Conservation (phyloP, 306 rosid species). For the Dryas octopetala region DNA sequence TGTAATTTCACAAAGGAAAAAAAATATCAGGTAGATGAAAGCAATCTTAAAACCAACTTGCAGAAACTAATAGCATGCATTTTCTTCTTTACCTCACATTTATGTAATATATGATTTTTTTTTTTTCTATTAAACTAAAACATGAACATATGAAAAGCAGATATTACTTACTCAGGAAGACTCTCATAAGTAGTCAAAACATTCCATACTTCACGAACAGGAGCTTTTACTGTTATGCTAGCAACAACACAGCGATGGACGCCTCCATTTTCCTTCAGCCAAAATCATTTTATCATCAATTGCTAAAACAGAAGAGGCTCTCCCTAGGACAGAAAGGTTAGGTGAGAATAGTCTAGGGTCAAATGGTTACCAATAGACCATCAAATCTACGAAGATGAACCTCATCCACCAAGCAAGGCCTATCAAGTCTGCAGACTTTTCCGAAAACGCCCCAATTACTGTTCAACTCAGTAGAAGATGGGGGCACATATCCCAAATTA, state of each 20-base stretch:
- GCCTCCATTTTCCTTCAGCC: conserved; percentile 94
- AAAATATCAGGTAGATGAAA: conserved; percentile 22
- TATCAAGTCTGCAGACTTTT: conserved; percentile 79
- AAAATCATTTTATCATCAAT: conserved; percentile 33
- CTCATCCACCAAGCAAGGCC: conserved; percentile 86
- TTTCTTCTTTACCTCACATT: not conserved
- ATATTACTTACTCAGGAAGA: conserved; percentile 86
- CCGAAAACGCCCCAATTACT: conserved; percentile 71
- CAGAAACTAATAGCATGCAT: not conserved
- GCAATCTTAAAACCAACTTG: conserved; percentile 7
- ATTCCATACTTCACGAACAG: conserved; percentile 87
- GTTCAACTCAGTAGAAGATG: conserved; percentile 47
- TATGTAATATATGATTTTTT: not conserved
- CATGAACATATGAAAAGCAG: not conserved
- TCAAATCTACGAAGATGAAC: conserved; percentile 98
- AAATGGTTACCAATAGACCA: conserved; percentile 76
- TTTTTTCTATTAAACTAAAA: not conserved
- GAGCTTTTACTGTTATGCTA: conserved; percentile 95
- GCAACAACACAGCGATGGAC: conserved; percentile 97
- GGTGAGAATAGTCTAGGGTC: conserved; percentile 21
- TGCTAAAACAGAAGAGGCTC: conserved; percentile 14
- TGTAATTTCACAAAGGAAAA: conserved; percentile 9
- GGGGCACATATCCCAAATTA: conserved; percentile 41
- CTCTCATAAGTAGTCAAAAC: conserved; percentile 80
- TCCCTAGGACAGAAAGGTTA: conserved; percentile 16